Base-by-base conservation (phyloP, 495 filamentous ascomycete species). In the Penicillium paxilli region DNA sequence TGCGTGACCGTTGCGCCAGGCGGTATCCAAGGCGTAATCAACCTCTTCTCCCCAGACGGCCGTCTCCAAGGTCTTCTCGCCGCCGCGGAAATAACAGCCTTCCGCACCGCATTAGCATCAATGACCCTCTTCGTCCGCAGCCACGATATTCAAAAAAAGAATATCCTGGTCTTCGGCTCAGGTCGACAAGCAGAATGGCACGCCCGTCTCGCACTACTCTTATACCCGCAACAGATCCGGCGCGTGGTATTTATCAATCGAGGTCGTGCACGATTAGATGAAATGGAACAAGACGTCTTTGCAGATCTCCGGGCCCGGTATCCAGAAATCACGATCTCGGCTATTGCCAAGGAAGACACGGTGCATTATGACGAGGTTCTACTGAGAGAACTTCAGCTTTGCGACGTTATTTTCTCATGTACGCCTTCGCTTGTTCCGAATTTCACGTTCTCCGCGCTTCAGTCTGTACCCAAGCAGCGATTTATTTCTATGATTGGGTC, bases 121-220 rank as follows among this genome's bases (percentile, higher is more conserved):
- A 86, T 91, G 66, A 82, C 95, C 1, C 77, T 96, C 2, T 80
- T 80, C 35, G 83, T 83, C 28, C 86, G 92, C 19, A 71, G 74
- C 33, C 63, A 72, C 9, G 44, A 56, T 1, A 35, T 72, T 1
- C 41, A 38, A 21, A 83, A 91, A 38, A 83, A 86, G 52, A 87
- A 84, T 23, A 61, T 96, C 2, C 80, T 86, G 14, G 84, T 96
- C 46, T 94, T 98, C 63, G 94, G 94, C 21, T 84, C 87, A 5
- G 94, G 94, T 22, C 80, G 87, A 50, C 92, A 96, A 72, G 92
- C 94, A 4, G 90, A 91, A 66, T 98, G 93, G 93, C 92, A 96
- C 70, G 82, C 91, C 16, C 87, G 91, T 0, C 81, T 96, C 1
- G 84, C 89, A 0, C 77, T 98, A 3, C 76, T 96, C 20, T 74